A percentile compares a stretch with the other conserved stretches of the same genome.
These are phyloP conservation scores for Solidago caesia DNA, from an alignment of 129 eudicot genomes.

Conservation along the genomic window DNA sequence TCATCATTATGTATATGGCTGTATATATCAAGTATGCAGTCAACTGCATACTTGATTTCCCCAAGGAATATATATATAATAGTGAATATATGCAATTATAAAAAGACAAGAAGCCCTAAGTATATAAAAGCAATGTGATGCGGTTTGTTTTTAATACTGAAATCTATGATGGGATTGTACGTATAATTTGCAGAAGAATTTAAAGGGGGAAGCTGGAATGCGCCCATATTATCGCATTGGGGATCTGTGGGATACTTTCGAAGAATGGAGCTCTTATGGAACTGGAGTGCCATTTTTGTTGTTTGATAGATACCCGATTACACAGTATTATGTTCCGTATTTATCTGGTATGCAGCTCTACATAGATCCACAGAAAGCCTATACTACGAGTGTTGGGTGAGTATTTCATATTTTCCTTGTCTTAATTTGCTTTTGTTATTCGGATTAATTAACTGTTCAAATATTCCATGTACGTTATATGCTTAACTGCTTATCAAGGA, in stretches of 20 bases:
- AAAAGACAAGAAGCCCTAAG: background rate
- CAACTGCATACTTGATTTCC: too few species aligned
- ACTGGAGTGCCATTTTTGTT: conserved; percentile 69
- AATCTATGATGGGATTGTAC: background rate
- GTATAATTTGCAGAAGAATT: conserved; percentile 33
- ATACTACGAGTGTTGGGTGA: conserved; percentile 34
- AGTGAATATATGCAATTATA: background rate
- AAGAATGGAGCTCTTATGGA: conserved; percentile 70
- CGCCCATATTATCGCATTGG: conserved; percentile 46
- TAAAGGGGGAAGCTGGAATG: conserved; percentile 31
- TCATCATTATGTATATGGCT: too few species aligned
- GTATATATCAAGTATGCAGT: too few species aligned
- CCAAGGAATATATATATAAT: too few species aligned
- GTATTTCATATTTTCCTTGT: conserved; percentile 11
- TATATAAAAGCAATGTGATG: background rate
- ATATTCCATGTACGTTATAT: too few species aligned
- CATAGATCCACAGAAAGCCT: conserved; percentile 46
- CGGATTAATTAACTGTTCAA: background rate
- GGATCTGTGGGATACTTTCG: conserved; percentile 62
- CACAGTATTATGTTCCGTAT: conserved; percentile 64
- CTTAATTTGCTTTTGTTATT: conserved; percentile 7
- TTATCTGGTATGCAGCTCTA: conserved; percentile 76
- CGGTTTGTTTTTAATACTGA: background rate
- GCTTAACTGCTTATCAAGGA: too few species aligned
- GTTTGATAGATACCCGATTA: conserved; percentile 41